These are phyloP conservation scores for Acacia crassicarpa DNA, from an alignment of 306 rosid species.

Conservation along the genomic window DNA sequence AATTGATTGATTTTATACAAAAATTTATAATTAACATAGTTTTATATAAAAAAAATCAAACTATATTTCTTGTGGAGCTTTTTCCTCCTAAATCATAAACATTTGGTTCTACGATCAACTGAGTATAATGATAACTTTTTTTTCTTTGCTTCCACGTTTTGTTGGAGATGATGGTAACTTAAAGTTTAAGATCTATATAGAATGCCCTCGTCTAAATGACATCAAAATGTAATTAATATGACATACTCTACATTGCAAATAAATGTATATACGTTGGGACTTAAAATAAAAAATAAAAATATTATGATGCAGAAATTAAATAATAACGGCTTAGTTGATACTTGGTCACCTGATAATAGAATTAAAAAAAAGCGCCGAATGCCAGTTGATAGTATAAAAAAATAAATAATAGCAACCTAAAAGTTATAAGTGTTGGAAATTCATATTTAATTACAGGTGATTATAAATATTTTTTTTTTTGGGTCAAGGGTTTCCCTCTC, in stretches of 20 bases:
- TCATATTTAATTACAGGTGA: too few relatives aligned
- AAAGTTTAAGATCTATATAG: constrained; percentile 4
- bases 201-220: not conserved
- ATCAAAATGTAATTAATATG: not conserved
- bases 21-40: too few relatives aligned
- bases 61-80: not conserved
- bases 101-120: not conserved
- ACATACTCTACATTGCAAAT: not conserved
- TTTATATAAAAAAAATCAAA: not conserved
- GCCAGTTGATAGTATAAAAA: too few relatives aligned
- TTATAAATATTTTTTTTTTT: not conserved
- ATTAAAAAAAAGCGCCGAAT: too few relatives aligned
- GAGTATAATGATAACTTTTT: not conserved
- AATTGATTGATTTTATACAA: not conserved
- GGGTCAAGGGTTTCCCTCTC: too few relatives aligned
- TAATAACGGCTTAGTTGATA: not conserved
- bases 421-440: too few relatives aligned
- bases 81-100: not conserved
- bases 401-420: too few relatives aligned
- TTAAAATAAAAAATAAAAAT: not conserved
- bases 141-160: constrained; percentile 36
- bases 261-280: not conserved
- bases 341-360: too few relatives aligned
- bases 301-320: not conserved
- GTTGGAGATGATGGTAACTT: constrained; percentile 28